These are phyloP conservation scores for Scheffersomyces quercinus DNA, from an alignment of 1,139 yeast species.

Conservation along the genomic window DNA sequence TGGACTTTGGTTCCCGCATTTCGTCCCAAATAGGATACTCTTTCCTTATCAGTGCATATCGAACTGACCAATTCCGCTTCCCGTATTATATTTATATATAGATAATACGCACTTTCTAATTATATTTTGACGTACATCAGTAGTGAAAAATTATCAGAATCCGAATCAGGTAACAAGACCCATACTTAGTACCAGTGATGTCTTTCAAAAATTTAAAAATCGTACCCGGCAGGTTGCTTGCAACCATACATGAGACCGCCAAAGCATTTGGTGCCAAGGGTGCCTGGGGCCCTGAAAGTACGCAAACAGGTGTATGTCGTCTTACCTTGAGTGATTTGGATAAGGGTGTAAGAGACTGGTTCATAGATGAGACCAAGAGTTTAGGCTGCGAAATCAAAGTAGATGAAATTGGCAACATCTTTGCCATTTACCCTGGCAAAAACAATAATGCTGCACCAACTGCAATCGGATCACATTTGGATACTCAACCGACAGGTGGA, in stretches of 20 bases:
- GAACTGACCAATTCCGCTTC: no score
- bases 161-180: no score
- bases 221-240: conserved; percentile 40
- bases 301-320: conserved; percentile 64
- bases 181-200: background rate
- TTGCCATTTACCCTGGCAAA: conserved; percentile 62
- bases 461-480: conserved; percentile 73
- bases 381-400: conserved; percentile 60
- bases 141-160: no score
- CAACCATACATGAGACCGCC: conserved; percentile 64
- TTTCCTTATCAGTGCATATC: no score
- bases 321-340: conserved; percentile 63
- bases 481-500: conserved; percentile 81
- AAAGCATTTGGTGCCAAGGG: conserved; percentile 59
- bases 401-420: conserved; percentile 67
- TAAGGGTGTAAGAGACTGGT: conserved; percentile 70
- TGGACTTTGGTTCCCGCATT: no score
- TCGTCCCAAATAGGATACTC: no score
- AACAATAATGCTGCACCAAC: conserved; percentile 51
- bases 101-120: no score
- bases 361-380: conserved; percentile 47
- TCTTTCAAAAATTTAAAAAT: conserved; percentile 3
- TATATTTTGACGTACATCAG: no score
- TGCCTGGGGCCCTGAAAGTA: conserved; percentile 57
- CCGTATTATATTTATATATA: no score